Percentiles rank a stretch among this genome's conserved stretches.
Conservation (phyloP, 305 asterid genomes). For the Fraxinus baroniana region DNA sequence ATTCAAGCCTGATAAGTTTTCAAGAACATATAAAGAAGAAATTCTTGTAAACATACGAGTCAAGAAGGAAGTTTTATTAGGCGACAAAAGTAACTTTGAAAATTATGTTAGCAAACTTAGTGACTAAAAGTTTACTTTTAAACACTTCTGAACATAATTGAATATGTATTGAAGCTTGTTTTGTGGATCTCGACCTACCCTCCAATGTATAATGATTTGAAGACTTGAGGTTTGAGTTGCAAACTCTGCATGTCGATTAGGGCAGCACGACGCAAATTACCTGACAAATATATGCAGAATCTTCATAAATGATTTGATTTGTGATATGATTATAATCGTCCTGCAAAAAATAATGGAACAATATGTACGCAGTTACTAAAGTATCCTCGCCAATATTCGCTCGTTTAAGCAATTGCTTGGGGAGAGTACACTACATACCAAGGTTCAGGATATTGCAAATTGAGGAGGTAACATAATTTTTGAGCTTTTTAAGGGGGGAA, state of each 20-base stretch:
- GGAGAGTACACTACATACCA: background rate
- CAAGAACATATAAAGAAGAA: background rate
- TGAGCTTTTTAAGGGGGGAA: background rate
- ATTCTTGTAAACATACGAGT: background rate
- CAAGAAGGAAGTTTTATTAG: background rate
- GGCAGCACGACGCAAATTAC: background rate
- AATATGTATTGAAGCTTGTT: background rate
- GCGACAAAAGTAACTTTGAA: background rate
- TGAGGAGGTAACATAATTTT: background rate
- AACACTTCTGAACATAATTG: background rate
- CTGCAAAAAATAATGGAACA: too few species aligned
- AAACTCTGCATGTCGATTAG: background rate
- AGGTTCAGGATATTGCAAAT: background rate
- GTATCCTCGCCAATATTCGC: background rate
- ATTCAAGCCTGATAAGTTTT: background rate
- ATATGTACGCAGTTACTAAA: too few species aligned
- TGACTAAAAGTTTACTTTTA: background rate
- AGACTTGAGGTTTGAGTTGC: background rate
- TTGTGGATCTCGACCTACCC: background rate
- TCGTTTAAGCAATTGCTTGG: background rate
- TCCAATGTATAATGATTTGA: background rate
- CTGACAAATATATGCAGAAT: background rate
- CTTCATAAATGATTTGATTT: background rate
- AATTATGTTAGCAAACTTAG: background rate
- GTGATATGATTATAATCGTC: too few species aligned